phyloP scores from a whole-genome alignment of 2,329 filamentous ascomycete genomes.

The Diaporthe sp. region DNA sequence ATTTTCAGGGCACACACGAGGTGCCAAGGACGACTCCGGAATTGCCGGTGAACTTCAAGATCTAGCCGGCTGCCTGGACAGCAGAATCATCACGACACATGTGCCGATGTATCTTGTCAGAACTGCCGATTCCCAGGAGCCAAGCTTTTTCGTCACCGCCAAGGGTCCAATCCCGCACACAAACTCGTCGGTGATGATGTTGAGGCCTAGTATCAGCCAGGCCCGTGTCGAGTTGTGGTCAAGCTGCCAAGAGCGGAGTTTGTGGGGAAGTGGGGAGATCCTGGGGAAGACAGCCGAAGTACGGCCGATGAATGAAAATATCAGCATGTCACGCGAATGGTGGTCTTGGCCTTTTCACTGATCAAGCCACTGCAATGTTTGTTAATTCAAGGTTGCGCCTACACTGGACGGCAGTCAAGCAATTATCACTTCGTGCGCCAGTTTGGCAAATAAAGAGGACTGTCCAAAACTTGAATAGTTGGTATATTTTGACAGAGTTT shows the following conservation, averaged over 20 bases:
- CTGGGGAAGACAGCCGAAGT: slow-evolving; percentile 19
- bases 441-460: too few species aligned
- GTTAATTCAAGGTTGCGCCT: not conserved
- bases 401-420: not conserved
- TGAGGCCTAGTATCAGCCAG: not conserved
- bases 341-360: not conserved
- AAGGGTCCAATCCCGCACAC: not conserved
- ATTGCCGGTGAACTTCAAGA: not conserved
- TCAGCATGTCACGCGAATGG: not conserved
- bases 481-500: too few species aligned
- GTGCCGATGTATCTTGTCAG: not conserved
- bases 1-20: not conserved
- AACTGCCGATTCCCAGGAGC: slow-evolving; percentile 3
- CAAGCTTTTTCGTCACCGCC: not conserved
- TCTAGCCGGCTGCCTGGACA: not conserved
- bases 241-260: not conserved
- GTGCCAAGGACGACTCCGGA: slow-evolving; percentile 11
- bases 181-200: not conserved
- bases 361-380: too few species aligned
- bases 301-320: slow-evolving; percentile 8
- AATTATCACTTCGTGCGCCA: not conserved
- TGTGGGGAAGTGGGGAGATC: slow-evolving; percentile 13
- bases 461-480: too few species aligned
- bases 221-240: not conserved
- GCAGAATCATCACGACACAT: not conserved